These are phyloP conservation scores for Podaxis sp. DNA, from an alignment of 768 basidiomycete genomes.

Conservation along the genomic window DNA sequence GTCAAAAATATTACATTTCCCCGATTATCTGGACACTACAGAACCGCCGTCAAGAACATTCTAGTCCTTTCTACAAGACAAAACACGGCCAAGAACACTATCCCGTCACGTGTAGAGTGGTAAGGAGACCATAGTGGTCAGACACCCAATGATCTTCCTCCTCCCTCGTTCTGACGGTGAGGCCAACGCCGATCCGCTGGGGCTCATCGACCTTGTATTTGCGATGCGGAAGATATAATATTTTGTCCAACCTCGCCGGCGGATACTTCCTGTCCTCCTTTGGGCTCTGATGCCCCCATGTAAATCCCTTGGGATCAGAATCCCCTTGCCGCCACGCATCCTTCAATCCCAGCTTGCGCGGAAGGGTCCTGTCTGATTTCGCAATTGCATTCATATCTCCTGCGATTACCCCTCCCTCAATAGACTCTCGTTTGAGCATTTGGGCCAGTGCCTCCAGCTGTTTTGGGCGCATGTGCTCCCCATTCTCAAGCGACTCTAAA, in stretches of 20 bases:
- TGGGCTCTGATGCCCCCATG: constrained; percentile 70
- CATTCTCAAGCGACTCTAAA: constrained; percentile 59
- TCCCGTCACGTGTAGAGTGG: constrained; percentile 29
- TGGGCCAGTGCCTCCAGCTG: constrained; percentile 56
- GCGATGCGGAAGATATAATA: constrained; percentile 52
- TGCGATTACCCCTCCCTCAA: constrained; percentile 59
- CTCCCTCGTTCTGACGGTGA: constrained; percentile 39
- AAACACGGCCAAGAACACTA: background rate
- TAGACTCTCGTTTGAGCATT: constrained; percentile 42
- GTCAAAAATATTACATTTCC: background rate
- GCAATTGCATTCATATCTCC: constrained; percentile 76
- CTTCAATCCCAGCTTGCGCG: constrained; percentile 42
- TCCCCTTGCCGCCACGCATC: constrained; percentile 59
- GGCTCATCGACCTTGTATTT: constrained; percentile 54
- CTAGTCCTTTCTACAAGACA: too few relatives aligned
- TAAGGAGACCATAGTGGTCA: constrained; percentile 65
- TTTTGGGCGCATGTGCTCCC: constrained; percentile 37
- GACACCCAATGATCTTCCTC: constrained; percentile 46
- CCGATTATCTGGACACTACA: background rate
- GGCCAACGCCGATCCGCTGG: constrained; percentile 52
- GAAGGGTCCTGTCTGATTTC: constrained; percentile 39
- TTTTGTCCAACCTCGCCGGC: constrained; percentile 60
- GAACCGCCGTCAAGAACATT: background rate
- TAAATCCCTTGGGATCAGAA: constrained; percentile 45
- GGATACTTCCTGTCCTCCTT: constrained; percentile 37